Base-by-base conservation (phyloP, 176 grass and related monocot genomes). In the Pharus latifolius region DNA sequence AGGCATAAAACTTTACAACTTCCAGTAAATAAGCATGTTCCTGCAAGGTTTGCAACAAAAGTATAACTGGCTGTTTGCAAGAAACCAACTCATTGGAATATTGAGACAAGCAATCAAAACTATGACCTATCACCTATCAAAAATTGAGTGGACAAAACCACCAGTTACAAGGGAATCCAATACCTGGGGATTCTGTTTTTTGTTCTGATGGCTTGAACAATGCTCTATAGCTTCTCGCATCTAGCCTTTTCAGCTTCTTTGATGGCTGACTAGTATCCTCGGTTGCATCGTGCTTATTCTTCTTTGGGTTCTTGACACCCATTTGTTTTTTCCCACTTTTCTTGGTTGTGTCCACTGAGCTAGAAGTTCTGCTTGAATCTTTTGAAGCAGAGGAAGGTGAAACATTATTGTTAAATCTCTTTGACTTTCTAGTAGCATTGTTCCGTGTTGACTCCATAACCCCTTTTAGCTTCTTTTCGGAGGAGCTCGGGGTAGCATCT, bases 241-340 rank as follows among this genome's bases (percentile, higher is more conserved):
- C 57, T 57, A 88, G 49, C 52, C 45, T 80, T 75, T 67, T 88
- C 4, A 59, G 52, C 70, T 80, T 84, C 57, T 84, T 88, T 27
- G 45, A 48, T 37, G 25, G 25, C 2, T 3, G 59, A 19, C 20
- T 46, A 49, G 28, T 49, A 23, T 6, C 3, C 11, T 63, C 20
- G 1, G 63, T 11, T 26, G 23, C 44, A 46, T 65, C 56, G 28
- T 30, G 13, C 0, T 49, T 49, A 14, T 40, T 34, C 24, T 81
- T 58, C 42, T 17, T 6, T 57, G 38, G 15, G 40, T 49, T 35
- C 12, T 71, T 33, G 33, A n/a, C 35, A 48, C 50, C 61, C 27
- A 4, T 12, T 69, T 80, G 52, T 13, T 67, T 76, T 50, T 88
- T 88, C 19, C 20, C 32, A 1, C 30, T 27, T n/a, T 65, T 64